phyloP scores from a whole-genome alignment of 108 stramenopile species.

The Seminavis robusta region DNA sequence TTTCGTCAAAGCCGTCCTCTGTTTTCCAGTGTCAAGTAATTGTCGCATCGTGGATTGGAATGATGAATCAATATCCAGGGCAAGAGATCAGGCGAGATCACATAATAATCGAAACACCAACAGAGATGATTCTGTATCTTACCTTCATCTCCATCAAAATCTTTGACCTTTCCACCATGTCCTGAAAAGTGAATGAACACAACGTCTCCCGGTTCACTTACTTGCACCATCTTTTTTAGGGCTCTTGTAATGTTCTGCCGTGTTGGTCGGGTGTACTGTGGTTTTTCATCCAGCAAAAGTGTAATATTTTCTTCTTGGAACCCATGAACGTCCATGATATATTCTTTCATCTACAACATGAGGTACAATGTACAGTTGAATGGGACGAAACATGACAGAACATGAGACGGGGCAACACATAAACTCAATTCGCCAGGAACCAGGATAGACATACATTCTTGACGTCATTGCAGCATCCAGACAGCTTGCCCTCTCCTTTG shows the following conservation, averaged over 20 bases:
- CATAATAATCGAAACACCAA: no score
- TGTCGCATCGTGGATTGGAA: no score
- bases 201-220: conserved; percentile 50
- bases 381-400: no score
- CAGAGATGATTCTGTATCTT: no score
- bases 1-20: conserved; percentile 80
- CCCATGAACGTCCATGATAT: conserved; percentile 73
- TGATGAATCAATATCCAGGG: no score
- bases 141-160: conserved; percentile 56
- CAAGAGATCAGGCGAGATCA: no score
- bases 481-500: conserved; percentile 51
- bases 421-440: no score
- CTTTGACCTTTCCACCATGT: conserved; percentile 63
- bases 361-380: no score
- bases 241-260: conserved; percentile 69
- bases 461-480: conserved; percentile 35
- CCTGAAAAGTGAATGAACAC: conserved; percentile 68
- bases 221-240: conserved; percentile 46
- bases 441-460: no score
- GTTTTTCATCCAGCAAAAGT: conserved; percentile 81
- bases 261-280: conserved; percentile 48
- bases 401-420: no score
- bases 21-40: conserved; percentile 54
- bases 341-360: conserved; percentile 76
- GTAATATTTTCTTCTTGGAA: conserved; percentile 71